phyloP scores from a whole-genome alignment of 2,329 filamentous ascomycete species.

The Stachybotrys elegans region DNA sequence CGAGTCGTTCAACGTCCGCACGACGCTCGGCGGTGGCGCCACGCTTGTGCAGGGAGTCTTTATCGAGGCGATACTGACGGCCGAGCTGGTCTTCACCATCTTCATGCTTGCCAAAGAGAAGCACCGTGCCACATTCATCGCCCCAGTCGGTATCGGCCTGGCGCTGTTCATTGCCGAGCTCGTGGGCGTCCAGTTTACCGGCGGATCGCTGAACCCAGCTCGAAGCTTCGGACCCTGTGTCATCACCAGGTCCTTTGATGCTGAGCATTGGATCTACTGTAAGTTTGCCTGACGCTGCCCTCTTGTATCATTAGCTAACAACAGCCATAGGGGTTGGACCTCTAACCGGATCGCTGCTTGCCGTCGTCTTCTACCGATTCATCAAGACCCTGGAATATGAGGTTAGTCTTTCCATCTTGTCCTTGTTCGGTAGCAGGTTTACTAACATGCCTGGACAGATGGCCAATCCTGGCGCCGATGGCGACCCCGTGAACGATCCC shows the following conservation, averaged over 20 bases:
- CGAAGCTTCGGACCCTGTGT: constrained; percentile 42
- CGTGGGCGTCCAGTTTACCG: constrained; percentile 42
- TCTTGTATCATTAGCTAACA: constrained; percentile 1
- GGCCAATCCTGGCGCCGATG: constrained; percentile 42
- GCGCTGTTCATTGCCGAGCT: constrained; percentile 40
- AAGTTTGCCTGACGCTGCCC: constrained; percentile 5
- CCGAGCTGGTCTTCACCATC: constrained; percentile 42
- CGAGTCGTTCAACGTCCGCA: constrained; percentile 35
- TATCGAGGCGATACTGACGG: constrained; percentile 44
- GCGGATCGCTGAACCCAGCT: constrained; percentile 42
- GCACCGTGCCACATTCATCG: constrained; percentile 41
- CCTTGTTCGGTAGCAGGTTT: too few relatives aligned
- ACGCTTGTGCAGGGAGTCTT: constrained; percentile 40
- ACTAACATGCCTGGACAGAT: constrained; percentile 23
- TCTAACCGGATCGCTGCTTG: constrained; percentile 25
- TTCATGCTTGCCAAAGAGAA: constrained; percentile 49
- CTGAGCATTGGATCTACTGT: constrained; percentile 44
- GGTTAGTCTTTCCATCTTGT: constrained; percentile 10
- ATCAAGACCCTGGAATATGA: constrained; percentile 36
- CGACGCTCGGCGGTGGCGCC: constrained; percentile 32
- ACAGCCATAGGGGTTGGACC: constrained; percentile 27
- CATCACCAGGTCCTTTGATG: constrained; percentile 32
- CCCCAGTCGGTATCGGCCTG: constrained; percentile 42
- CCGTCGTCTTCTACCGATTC: constrained; percentile 31
- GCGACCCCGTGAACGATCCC: constrained; percentile 36